Evolutionary conservation across 208 protist genomes (phyloP).

Genomic region (Leishmania tarentolae): DNA sequence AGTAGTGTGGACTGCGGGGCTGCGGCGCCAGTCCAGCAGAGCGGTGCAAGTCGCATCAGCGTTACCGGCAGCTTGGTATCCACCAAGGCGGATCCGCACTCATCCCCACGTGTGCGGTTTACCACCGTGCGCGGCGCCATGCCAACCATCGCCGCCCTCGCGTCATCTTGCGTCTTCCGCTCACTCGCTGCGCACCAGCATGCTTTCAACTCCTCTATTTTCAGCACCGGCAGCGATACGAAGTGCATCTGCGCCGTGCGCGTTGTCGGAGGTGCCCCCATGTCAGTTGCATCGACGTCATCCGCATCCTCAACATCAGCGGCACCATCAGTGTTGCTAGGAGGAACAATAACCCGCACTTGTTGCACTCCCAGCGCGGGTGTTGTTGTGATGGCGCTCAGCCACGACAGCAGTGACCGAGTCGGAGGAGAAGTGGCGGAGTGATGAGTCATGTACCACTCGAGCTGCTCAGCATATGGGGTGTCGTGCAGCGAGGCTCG

Average conservation of each 20-base stretch:
- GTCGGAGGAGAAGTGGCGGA: conserved; percentile 8
- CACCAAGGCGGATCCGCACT: conserved; percentile 10
- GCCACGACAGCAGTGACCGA: conserved; percentile 59
- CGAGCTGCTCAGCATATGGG: conserved; percentile 26
- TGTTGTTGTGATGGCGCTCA: conserved; percentile 65
- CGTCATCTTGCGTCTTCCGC: not conserved
- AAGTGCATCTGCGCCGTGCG: conserved; percentile 48
- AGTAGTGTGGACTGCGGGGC: not conserved
- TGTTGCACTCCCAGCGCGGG: conserved; percentile 39
- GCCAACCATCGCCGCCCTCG: not conserved
- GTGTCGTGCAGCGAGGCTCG: conserved; percentile 5
- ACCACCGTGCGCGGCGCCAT: not conserved
- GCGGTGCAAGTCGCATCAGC: conserved; percentile 30
- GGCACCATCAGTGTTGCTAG: not conserved
- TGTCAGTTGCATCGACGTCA: conserved; percentile 12
- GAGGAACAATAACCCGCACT: conserved; percentile 25
- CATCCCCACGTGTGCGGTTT: not conserved
- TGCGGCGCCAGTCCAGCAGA: conserved; percentile 16
- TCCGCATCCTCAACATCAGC: not conserved
- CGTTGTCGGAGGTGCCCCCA: conserved; percentile 27
- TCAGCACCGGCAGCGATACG: conserved; percentile 37
- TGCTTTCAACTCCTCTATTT: conserved; percentile 11
- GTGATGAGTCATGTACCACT: conserved; percentile 33
- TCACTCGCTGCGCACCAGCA: conserved; percentile 16
- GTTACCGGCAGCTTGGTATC: conserved; percentile 18